Evolutionary conservation across 768 basidiomycete species (phyloP).

Genomic region (Gelatoporia subvermispora): DNA sequence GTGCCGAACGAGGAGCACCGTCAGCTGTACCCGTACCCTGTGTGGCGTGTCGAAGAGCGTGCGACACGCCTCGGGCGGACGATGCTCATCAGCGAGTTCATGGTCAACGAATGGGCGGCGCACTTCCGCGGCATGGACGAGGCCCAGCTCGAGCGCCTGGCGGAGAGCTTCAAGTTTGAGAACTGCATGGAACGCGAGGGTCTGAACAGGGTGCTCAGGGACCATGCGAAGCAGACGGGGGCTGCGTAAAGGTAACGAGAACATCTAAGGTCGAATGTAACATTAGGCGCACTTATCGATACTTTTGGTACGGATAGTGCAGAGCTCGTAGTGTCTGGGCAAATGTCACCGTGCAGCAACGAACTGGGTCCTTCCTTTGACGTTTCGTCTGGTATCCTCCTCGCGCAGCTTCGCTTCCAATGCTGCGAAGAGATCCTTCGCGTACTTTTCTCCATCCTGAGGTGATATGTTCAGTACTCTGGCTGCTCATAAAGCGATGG

Average conservation of each 20-base stretch:
- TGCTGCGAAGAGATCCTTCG: constrained; percentile 47
- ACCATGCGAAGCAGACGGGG: constrained; percentile 15
- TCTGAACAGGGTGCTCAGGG: constrained; percentile 31
- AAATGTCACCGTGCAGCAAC: constrained; percentile 13
- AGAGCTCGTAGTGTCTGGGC: too few relatives aligned
- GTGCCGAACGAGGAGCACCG: constrained; percentile 41
- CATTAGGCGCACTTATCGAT: neutral
- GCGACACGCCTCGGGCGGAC: constrained; percentile 55
- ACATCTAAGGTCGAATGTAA: neutral
- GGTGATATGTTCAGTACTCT: too few relatives aligned
- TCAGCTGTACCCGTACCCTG: constrained; percentile 52
- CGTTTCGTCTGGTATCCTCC: constrained; percentile 54
- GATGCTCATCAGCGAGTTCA: constrained; percentile 64
- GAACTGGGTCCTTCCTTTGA: constrained; percentile 57
- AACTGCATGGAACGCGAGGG: constrained; percentile 64
- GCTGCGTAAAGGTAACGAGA: neutral
- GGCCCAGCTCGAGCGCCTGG: constrained; percentile 63
- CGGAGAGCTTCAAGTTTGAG: constrained; percentile 67
- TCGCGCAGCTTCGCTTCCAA: constrained; percentile 63
- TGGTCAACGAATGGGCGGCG: constrained; percentile 71
- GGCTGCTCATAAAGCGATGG: neutral
- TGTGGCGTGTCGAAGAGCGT: constrained; percentile 57
- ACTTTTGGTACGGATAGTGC: too few relatives aligned
- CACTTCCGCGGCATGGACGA: constrained; percentile 54
- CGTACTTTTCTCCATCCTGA: constrained; percentile 69